Evolutionary conservation across 129 eudicot genomes (phyloP), one percentile per base, ranked within the genome.

Genomic region (Flaveria trinervia): DNA sequence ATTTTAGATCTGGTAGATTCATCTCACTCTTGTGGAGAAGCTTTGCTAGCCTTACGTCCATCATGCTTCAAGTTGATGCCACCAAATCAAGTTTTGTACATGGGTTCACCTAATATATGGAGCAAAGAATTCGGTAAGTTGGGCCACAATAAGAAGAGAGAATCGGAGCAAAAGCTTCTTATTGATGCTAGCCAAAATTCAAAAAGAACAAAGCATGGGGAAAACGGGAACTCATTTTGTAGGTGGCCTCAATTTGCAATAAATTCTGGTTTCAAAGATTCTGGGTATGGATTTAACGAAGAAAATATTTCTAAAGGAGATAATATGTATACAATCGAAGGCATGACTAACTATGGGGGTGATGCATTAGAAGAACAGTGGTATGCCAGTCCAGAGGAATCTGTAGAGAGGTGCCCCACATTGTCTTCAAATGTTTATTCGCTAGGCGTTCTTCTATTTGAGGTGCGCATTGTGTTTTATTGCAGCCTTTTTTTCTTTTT

Each of bases 331-430:
- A 67, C 65, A 72, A 80, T 30, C 41, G 79, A 65, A 51, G 72
- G 67, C 67, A 60, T 60, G 39, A 11, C 64, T 61, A 60, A 73
- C 56, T 78, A 76, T 77, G 80, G 10, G 4, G 65, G 68, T 69
- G 88, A 67, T 84, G 73, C 67, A 57, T 64, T 79, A 20, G 97
- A 91, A 85, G 94, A 83, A 74, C 88, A 86, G 67, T 94, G 99
- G 99, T 94, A 94, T 72, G 71, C 92, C 70, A 84, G 96, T 89
- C 97, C 96, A 10, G 97, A 91, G 88, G 85, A 84, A 83, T 72
- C 83, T 54, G 73, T 26, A 59, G 89, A 73, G 72, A 81, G 83
- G 74, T 74, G 72, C 45, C 77, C 88, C 82, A 88, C 89, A 13
- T 82, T 79, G 68, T 67, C 92, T 9, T 91, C 98, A 69, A 94